Conservation (phyloP, 306 rosid genomes). For the Medicago truncatula region MtrunA17r5.0-ANR NC_053044.1:43421001-43421500, state of each 20-base stretch:
- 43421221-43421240: constrained; percentile 29
- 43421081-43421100: not conserved
- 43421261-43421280: not conserved
- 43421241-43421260: not conserved
- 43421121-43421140: constrained; percentile 51
- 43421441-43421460: too few species aligned
- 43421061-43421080: constrained; percentile 9
- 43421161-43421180: constrained; percentile 59
- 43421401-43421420: too few species aligned
- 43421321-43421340: not conserved
- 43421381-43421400: too few species aligned
- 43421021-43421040: constrained; percentile 71
- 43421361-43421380: too few species aligned
- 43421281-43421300: too few species aligned
- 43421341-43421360: not conserved
- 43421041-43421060: constrained; percentile 1
- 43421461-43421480: too few species aligned
- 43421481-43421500: too few species aligned
- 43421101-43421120: constrained; percentile 7
- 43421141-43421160: constrained; percentile 86
- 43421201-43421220: constrained; percentile 65
- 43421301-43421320: not conserved
- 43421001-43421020: constrained; percentile 78
- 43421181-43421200: constrained; percentile 68
- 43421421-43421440: too few species aligned